Base-by-base conservation (phyloP, 139 green algal species). In the Limnomonas spitsbergensis region DNA sequence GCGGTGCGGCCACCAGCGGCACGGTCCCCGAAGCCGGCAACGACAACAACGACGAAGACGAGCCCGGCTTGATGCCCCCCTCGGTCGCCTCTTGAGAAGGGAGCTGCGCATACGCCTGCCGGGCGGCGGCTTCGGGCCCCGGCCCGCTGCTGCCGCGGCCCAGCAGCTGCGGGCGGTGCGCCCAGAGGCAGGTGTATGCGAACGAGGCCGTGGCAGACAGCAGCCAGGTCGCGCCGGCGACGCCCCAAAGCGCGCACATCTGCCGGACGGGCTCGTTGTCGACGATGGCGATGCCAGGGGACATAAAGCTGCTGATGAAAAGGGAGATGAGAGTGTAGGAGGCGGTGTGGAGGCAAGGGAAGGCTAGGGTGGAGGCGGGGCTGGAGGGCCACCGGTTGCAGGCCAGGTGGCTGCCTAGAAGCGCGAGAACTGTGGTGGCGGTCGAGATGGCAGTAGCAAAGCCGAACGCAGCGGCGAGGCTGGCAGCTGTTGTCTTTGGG, bases 211-310 rank as follows among this genome's bases (percentile, higher is more conserved):
- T 47, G 14, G 68, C 35, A 53, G 68, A 42, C 20, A 74, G 29
- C 24, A 74, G 68, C 35, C 4, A 40, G 4, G 6, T 32, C 4
- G 35, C 68, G 14, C 68, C 68, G 14, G 68, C 35, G 7, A 74
- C 7, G 3, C 68, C 68, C 68, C 68, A 74, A n/a, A 74, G 7
- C 20, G 68, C 35, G 29, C 68, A 74, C 68, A 74, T 74, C 36
- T 74, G 68, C 3, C 36, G 35, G 3, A 74, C 7, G 7, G 68
- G 68, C 36, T 74, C 68, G 26, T 32, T 47, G 26, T 74, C 68
- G 7, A 74, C 26, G 24, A 47, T 32, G 4, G 68, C 68, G 68
- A 26, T 47, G 68, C 35, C 68, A 74, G 68, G 68, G 40, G 68
- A 42, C 4, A 53, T 3, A 32, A 74, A 74, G 68, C 35, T 74